Conservation (phyloP, 2,329 filamentous ascomycete genomes). For the Ophiostoma angusticollis region DNA sequence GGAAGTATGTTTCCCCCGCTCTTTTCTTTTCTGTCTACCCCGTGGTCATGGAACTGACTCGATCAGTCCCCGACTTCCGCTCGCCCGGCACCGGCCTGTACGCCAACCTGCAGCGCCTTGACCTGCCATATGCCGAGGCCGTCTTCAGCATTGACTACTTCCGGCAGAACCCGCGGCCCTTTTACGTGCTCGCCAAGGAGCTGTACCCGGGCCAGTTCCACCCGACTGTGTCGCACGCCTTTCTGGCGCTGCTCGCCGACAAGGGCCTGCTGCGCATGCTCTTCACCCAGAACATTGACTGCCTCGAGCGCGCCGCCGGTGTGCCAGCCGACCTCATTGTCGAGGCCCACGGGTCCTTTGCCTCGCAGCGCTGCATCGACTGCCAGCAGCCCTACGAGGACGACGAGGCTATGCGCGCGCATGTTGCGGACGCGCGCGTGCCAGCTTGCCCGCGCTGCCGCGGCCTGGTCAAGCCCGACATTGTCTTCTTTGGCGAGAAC, state of each 20-base stretch:
- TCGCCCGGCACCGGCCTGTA: slow-evolving; percentile 90
- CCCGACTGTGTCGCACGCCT: slow-evolving; percentile 82
- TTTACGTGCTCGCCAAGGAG: slow-evolving; percentile 85
- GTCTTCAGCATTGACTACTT: slow-evolving; percentile 94
- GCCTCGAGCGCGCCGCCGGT: slow-evolving; percentile 76
- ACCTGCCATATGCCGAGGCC: slow-evolving; percentile 79
- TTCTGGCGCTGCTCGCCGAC: slow-evolving; percentile 67
- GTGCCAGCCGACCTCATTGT: slow-evolving; percentile 71
- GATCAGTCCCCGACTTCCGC: slow-evolving; percentile 76
- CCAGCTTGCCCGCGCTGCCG: slow-evolving; percentile 58
- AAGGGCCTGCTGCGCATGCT: slow-evolving; percentile 71
- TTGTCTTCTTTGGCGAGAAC: slow-evolving; percentile 76
- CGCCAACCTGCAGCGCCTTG: slow-evolving; percentile 73
- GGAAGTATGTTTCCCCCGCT: slow-evolving; percentile 39
- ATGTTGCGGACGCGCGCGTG: slow-evolving; percentile 54
- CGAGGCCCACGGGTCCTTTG: slow-evolving; percentile 93
- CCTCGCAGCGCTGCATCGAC: slow-evolving; percentile 80
- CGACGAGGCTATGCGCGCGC: slow-evolving; percentile 57
- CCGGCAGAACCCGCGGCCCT: slow-evolving; percentile 67
- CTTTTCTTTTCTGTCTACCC: neutral
- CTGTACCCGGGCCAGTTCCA: slow-evolving; percentile 82
- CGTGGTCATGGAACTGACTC: slow-evolving; percentile 8
- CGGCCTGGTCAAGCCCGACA: slow-evolving; percentile 83
- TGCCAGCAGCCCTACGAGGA: slow-evolving; percentile 63
- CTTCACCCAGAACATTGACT: slow-evolving; percentile 98